Base-by-base conservation (phyloP, 306 rosid species). In the Prunus dulcis region DNA sequence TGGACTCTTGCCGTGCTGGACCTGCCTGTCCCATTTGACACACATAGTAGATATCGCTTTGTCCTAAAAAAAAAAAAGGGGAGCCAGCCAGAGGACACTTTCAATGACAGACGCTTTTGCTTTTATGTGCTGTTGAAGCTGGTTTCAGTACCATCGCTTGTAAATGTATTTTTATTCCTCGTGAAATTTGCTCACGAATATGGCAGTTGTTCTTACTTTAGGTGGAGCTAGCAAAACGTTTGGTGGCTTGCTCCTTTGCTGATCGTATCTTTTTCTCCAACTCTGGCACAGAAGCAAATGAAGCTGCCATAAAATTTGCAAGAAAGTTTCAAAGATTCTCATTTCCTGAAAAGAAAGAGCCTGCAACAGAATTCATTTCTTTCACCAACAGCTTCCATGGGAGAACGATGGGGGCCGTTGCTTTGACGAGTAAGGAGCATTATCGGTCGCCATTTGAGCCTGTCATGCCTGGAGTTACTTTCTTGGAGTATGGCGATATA, bases 301-400 rank as follows among this genome's bases (percentile, higher is more conserved):
- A 72, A 72, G 76, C 76, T 38, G 76, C 76, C 52, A 72, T 72
- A 13, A 72, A 72, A 43, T 72, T 72, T 57, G 49, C 76, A 38
- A 56, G 67, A 5, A 72, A 72, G 67, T 72, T 56, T 9, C 76
- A 72, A 23, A 72, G 67, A 41, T 41, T 38, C 22, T 57, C 67
- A 13, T 15, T 17, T 23, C 55, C 66, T 38, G 67, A 57, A 4
- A 72, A 41, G 67, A 41, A 72, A 32, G 46, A 30, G n/a, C 63
- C 50, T 10, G 64, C 75, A 30, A 52, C 75, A 5, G 75, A 71
- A 19, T 52, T 71, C 49, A 52, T 71, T 30, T 71, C 75, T 12
- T 71, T 71, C 75, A 71, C 62, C 18, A 52, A 41, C 67, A 57
- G 76, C 76, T 58, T 72, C 9, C 76, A 58, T 43, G 76, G 76